These are phyloP conservation scores for Pichia sp. DNA, from an alignment of 1,139 yeast genomes.

Conservation along the genomic window DNA sequence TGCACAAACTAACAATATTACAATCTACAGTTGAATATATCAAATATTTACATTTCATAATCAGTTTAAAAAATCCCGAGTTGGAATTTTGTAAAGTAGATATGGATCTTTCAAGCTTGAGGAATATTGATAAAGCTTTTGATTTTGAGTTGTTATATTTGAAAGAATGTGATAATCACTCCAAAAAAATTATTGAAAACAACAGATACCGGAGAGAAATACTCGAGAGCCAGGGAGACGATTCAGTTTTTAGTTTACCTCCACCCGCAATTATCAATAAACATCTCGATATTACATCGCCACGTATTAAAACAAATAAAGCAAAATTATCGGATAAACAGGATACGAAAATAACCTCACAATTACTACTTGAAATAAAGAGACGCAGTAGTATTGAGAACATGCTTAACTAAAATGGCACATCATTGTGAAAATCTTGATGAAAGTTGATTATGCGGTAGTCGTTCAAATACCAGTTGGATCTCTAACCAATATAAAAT, in stretches of 20 bases:
- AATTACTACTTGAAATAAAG: slow-evolving; percentile 3
- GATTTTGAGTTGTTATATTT: slow-evolving; percentile 34
- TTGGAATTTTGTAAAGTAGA: slow-evolving; percentile 34
- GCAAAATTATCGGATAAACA: too few relatives aligned
- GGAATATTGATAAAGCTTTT: slow-evolving; percentile 51
- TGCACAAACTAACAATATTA: slow-evolving; percentile 73
- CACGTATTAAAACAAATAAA: too few relatives aligned
- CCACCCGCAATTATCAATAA: slow-evolving; percentile 14
- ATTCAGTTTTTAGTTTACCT: slow-evolving; percentile 11
- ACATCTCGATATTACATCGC: slow-evolving; percentile 2
- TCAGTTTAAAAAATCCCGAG: slow-evolving; percentile 32
- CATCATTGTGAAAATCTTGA: too few relatives aligned
- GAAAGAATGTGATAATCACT: slow-evolving; percentile 16
- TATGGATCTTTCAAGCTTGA: slow-evolving; percentile 48
- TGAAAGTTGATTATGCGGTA: too few relatives aligned
- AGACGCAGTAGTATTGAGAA: slow-evolving; percentile 10
- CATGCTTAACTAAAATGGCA: slow-evolving; percentile 3
- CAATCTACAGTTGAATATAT: slow-evolving; percentile 80
- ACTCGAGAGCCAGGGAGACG: slow-evolving; percentile 5
- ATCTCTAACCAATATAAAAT: neutral
- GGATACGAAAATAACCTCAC: too few relatives aligned
- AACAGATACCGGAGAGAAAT: slow-evolving; percentile 4
- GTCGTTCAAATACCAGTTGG: neutral
- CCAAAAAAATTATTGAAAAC: slow-evolving; percentile 4
- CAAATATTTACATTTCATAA: slow-evolving; percentile 54